Evolutionary conservation across 1,139 yeast genomes (phyloP).

Genomic region (Protomyces pachydermus): DNA sequence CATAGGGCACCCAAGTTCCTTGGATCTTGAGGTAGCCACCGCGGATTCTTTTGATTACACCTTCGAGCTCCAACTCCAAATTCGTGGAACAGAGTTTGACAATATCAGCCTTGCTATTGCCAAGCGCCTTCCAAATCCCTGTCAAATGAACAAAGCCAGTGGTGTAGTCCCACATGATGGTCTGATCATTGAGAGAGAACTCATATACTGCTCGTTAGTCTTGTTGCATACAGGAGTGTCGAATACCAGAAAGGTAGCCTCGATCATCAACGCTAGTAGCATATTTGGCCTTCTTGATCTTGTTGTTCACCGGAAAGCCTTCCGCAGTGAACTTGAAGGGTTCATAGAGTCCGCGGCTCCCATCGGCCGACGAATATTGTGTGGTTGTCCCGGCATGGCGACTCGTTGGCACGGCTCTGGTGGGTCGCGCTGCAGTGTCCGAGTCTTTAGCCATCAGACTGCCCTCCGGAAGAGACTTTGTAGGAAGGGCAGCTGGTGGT

Average conservation of each 20-base stretch:
- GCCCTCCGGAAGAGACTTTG: background rate
- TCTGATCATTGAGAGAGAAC: slow-evolving; percentile 55
- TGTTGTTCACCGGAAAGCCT: slow-evolving; percentile 21
- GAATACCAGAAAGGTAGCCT: slow-evolving; percentile 50
- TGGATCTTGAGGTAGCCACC: slow-evolving; percentile 92
- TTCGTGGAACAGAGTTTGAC: slow-evolving; percentile 47
- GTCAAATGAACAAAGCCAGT: slow-evolving; percentile 88
- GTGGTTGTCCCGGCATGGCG: background rate
- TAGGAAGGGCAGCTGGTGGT: background rate
- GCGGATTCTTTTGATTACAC: slow-evolving; percentile 67
- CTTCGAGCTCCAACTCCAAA: slow-evolving; percentile 65
- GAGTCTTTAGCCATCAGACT: background rate
- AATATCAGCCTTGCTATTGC: slow-evolving; percentile 65
- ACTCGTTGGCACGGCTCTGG: background rate
- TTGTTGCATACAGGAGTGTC: background rate
- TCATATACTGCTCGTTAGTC: slow-evolving; percentile 52
- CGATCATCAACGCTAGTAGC: slow-evolving; percentile 72
- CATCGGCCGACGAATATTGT: background rate
- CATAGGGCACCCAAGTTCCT: slow-evolving; percentile 88
- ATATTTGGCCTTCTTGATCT: slow-evolving; percentile 39
- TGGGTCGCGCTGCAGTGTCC: background rate
- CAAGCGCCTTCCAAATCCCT: slow-evolving; percentile 83
- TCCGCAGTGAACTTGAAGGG: slow-evolving; percentile 18
- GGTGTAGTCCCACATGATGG: slow-evolving; percentile 84
- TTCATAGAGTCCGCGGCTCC: background rate